Percentiles rank a stretch among this genome's conserved stretches.
These are phyloP conservation scores for Syzygium syzygioides DNA, from an alignment of 441 rosid genomes.

Conservation along the genomic window DNA sequence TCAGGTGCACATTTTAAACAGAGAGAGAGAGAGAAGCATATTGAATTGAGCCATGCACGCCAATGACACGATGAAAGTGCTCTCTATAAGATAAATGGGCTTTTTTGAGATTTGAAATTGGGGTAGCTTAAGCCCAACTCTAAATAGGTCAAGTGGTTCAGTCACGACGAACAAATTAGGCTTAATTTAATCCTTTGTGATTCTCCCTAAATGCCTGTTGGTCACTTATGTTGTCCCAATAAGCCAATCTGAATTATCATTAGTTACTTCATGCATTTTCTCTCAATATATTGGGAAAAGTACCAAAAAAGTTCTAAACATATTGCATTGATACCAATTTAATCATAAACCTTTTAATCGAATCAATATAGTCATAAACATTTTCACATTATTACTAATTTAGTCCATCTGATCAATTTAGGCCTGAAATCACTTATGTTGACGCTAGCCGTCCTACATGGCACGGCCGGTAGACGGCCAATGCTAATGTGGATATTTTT, in stretches of 20 bases:
- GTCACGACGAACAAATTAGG: neutral
- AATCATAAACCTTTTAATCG: too few species aligned
- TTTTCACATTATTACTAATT: too few species aligned
- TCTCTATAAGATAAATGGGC: neutral
- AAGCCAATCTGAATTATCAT: neutral
- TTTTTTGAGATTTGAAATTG: neutral
- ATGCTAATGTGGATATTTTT: too few species aligned
- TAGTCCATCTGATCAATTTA: too few species aligned
- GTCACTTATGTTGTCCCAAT: neutral
- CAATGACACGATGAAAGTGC: neutral
- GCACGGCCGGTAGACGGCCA: too few species aligned
- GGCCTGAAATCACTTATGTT: too few species aligned
- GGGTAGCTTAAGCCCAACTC: neutral
- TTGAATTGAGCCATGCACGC: neutral
- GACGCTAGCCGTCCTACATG: too few species aligned
- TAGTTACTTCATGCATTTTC: neutral
- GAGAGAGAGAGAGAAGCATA: neutral
- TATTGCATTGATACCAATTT: too few species aligned
- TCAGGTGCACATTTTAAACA: neutral
- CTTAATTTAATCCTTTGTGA: neutral
- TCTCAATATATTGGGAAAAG: neutral
- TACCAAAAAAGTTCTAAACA: too few species aligned
- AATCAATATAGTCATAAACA: too few species aligned
- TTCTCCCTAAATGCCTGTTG: too few species aligned
- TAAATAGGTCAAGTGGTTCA: neutral